Base-by-base conservation (phyloP, 2,329 filamentous ascomycete species). In the Colletotrichum liriopes region DNA sequence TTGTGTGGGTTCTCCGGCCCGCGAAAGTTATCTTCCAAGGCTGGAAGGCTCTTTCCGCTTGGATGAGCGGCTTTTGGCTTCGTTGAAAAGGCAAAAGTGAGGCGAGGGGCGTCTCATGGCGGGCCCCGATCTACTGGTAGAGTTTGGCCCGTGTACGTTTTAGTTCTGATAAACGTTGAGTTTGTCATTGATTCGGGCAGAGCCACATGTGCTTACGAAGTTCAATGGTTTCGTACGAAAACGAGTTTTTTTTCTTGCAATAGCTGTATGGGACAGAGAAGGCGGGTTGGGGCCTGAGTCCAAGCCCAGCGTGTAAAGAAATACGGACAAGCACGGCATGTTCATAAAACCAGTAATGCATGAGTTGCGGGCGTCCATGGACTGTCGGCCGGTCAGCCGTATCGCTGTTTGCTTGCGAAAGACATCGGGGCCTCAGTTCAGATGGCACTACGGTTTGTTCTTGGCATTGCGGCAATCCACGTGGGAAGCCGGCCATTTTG, bases 401-500 rank as follows among this genome's bases (percentile, higher is more conserved):
- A 51, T 18, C 35, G 56, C 16, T 29, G 45, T 43, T 39, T 49
- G 43, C 35, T 16, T 5, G 29, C 29, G 67, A 45, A n/a, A 59
- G 26, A 39, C 16, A 29, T 58, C n/a, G 59, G 37, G 52, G 65
- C 45, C 52, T 72, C 69, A 55, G 45, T 69, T 72, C 69, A 69
- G 65, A 72, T 59, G 69, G 52, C 52, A 58, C 47, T 60, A 49
- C 63, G 41, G 64, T 32, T 12, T 32, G n/a, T 39, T 59, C 69
- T 72, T 72, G 65, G 69, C 65, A 32, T 11, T 35, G 47, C 54
- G 32, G 41, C 23, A 14, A 18, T 41, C 59, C 65, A 69, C 65
- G 69, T 72, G 69, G 65, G 52, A 59, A 68, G 56, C 32, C 58
- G 26, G 45, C 43, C 43, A 47, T 51, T 51, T 18, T 43, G 23